Conservation (phyloP, 768 basidiomycete species). For the Asterophora lycoperdoides region DNA sequence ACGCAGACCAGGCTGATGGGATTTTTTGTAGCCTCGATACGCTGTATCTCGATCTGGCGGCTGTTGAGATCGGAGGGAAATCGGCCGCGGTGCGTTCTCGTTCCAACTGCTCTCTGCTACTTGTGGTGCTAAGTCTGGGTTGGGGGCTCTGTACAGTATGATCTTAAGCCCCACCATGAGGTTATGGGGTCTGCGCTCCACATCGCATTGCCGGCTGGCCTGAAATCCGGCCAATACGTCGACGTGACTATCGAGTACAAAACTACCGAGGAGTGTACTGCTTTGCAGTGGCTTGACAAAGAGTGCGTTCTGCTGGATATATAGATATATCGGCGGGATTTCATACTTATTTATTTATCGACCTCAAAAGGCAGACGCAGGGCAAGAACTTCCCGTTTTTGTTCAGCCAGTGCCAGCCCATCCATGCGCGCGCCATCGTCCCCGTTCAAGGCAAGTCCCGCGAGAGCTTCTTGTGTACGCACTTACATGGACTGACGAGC, state of each 20-base stretch:
- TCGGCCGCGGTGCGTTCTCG: slow-evolving; percentile 38
- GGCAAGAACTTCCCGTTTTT: slow-evolving; percentile 82
- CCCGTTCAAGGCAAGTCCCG: slow-evolving; percentile 65
- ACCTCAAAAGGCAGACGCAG: slow-evolving; percentile 64
- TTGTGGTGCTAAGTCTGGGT: no score
- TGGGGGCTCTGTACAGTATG: slow-evolving; percentile 43
- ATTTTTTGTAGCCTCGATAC: slow-evolving; percentile 64
- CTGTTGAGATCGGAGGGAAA: slow-evolving; percentile 49
- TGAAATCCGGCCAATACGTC: slow-evolving; percentile 43
- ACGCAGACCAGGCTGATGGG: not conserved
- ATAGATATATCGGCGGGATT: not conserved
- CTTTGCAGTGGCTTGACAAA: slow-evolving; percentile 85
- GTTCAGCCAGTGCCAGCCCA: slow-evolving; percentile 93
- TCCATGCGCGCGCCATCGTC: slow-evolving; percentile 74
- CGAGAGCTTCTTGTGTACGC: not conserved
- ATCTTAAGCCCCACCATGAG: slow-evolving; percentile 51
- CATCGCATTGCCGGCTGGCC: slow-evolving; percentile 44
- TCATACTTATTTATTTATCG: not conserved
- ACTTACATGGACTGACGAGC: not conserved
- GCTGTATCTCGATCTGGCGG: slow-evolving; percentile 55
- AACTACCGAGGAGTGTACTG: slow-evolving; percentile 71
- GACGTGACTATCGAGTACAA: slow-evolving; percentile 59
- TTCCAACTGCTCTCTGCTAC: not conserved
- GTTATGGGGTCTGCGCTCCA: slow-evolving; percentile 78
- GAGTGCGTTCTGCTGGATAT: slow-evolving; percentile 40